These are phyloP conservation scores for Boletellus sp. DNA, from an alignment of 768 basidiomycete species.

Conservation along the genomic window DNA sequence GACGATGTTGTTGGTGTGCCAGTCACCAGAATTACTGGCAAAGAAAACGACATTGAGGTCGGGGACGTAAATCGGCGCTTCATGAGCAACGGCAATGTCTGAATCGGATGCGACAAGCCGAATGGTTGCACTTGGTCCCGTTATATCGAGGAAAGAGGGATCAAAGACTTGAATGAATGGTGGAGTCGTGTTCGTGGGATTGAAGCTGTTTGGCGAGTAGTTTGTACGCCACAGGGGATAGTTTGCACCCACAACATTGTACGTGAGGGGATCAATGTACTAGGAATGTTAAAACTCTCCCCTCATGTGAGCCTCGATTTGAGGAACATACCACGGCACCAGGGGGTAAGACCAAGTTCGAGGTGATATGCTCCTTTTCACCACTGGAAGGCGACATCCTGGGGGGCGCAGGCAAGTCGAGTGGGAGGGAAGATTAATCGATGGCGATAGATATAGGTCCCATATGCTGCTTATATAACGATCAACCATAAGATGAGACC, in stretches of 20 bases:
- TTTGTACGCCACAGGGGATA: conserved; percentile 34
- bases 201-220: conserved; percentile 45
- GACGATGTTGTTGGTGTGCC: conserved; percentile 60
- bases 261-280: conserved; percentile 49
- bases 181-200: conserved; percentile 55
- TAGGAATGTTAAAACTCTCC: conserved; percentile 20
- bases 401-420: too few species aligned
- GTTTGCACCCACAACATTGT: conserved; percentile 49
- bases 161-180: conserved; percentile 61
- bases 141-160: conserved; percentile 51
- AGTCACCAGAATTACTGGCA: conserved; percentile 61
- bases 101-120: conserved; percentile 56
- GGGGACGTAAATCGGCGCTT: conserved; percentile 59
- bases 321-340: conserved; percentile 17
- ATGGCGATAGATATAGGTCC: too few species aligned
- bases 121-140: conserved; percentile 56
- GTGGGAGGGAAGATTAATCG: too few species aligned
- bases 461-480: too few species aligned
- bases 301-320: not conserved
- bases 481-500: too few species aligned
- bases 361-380: too few species aligned
- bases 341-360: conserved; percentile 9
- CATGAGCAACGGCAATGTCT: too few species aligned
- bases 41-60: conserved; percentile 75
- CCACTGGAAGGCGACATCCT: too few species aligned